Base-by-base conservation (phyloP, 2,329 filamentous ascomycete genomes). In the Scortechinia acanthostroma region DNA sequence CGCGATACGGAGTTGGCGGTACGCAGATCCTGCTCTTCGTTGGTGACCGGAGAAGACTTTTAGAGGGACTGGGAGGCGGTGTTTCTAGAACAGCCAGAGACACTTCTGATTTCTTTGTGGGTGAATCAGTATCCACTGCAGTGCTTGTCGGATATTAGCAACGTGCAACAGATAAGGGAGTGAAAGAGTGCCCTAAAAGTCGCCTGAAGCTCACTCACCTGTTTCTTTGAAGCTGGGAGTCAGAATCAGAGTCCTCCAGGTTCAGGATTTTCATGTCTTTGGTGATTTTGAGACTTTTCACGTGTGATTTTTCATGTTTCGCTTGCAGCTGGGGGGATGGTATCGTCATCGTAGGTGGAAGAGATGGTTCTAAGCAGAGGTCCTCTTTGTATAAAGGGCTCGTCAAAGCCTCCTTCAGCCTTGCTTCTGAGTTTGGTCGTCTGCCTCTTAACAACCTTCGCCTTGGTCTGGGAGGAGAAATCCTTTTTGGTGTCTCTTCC, bases 1-100 rank as follows among this genome's bases (percentile, higher is more conserved):
- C 56, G 40, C 58, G 51, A 17, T 59, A 49, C 6, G 62, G 60
- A 3, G 61, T 57, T 14, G 61, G 59, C 4, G 62, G 64, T 28
- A 66, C 56, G 2, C 52, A 50, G 13, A 42, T 22, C 3, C 43
- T 21, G 15, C 43, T 46, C 42, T 51, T 51, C 42, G 43, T 47
- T 3, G 46, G 46, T 15, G 48, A 48, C 4, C 35, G 43, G 21
- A 44, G n/a, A 19, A 13, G 35, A 19, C 17, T 10, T 19, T 10
- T 10, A 13, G 35, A 10, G 14, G 35, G 35, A 17, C 35, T 40
- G 6, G 35, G 20, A 15, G 35, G 35, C 20, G 35, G 35, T 13
- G 35, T 40, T 19, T 13, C 10, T 17, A 6, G 10, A 10, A 30
- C 10, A n/a, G 25, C 10, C 10, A 30, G 25, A 30, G 25, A 10